Base-by-base conservation (phyloP, 257 asterid genomes). In the Salvia miltiorrhiza region DNA sequence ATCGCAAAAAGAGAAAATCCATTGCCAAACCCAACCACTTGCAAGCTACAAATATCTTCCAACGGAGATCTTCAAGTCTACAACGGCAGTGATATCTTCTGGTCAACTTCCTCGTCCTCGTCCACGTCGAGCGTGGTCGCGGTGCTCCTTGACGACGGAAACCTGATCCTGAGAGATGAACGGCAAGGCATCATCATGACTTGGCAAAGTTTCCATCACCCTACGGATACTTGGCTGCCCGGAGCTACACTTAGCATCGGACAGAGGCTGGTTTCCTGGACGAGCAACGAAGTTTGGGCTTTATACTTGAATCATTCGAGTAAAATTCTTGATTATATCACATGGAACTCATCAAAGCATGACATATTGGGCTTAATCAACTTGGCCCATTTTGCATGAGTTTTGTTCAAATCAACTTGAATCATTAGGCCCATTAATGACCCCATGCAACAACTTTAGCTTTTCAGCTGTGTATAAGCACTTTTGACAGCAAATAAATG, bases 201-300 rank as follows among this genome's bases (percentile, higher is more conserved):
- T 6, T 81, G 85, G 83, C 72, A 68, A 30, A 80, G 80, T 43
- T 77, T 77, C 52, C 78, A 81, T 71, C 47, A 71, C 12, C 80
- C 80, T 13, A 78, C 86, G 6, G 60, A 81, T 39, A 70, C 79
- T 32, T 81, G 86, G 82, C 67, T 79, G 9, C 84, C 84, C 12
- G 82, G 74, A 6, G 80, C 74, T 20, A 12, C 33, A 20, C 49
- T 82, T 0, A 78, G 82, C 2, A 40, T 52, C 65, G 47, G 20
- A 0, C 77, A 33, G 53, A 72, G 37, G 13, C 79, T 82, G 37
- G 76, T 44, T 56, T 73, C 86, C 0, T 78, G 86, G 83, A 72
- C 37, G 56, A 76, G 32, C 40, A 12, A 55, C 0, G 71, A 65
- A n/a, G n/a, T n/a, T n/a, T n/a, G n/a, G n/a, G n/a, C n/a, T n/a